These are phyloP conservation scores for Linum lewisii DNA, from an alignment of 345 rosid genomes.

Conservation along the genomic window DNA sequence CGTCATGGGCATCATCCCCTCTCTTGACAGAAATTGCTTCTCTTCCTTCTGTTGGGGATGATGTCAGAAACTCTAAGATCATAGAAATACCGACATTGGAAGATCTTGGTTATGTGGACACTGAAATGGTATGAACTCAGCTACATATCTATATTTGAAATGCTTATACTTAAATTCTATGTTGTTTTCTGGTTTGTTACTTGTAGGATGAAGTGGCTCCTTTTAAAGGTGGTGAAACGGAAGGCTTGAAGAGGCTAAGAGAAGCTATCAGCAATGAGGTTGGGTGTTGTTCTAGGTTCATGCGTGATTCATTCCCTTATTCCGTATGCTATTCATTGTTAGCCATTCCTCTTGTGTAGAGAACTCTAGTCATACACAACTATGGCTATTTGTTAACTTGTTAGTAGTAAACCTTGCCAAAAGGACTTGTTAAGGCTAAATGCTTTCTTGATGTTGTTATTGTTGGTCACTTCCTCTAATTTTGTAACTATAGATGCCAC, in stretches of 20 bases:
- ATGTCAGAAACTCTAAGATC: slow-evolving; percentile 36
- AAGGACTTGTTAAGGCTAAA: not conserved
- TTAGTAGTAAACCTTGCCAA: not conserved
- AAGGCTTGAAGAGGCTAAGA: slow-evolving; percentile 56
- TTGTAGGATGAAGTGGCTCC: slow-evolving; percentile 55
- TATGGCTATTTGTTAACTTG: not conserved
- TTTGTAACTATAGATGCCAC: too few species aligned
- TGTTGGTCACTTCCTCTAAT: too few species aligned
- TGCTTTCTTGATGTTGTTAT: not conserved
- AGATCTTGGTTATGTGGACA: slow-evolving; percentile 63
- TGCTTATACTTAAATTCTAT: not conserved
- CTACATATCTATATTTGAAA: not conserved
- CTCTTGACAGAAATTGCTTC: slow-evolving; percentile 40
- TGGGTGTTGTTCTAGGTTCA: slow-evolving; percentile 3
- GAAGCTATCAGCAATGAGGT: slow-evolving; percentile 64
- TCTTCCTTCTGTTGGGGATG: slow-evolving; percentile 61
- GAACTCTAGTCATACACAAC: not conserved
- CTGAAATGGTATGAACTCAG: slow-evolving; percentile 35
- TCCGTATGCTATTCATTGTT: too few species aligned
- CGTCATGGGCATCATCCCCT: slow-evolving; percentile 49
- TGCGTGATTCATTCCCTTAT: too few species aligned
- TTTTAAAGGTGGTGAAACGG: slow-evolving; percentile 84
- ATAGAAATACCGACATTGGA: slow-evolving; percentile 49
- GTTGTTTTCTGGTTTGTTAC: not conserved
- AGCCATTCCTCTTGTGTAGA: not conserved